Base-by-base conservation (phyloP, 148 eudicot genomes). In the Limonium bicolor region DNA sequence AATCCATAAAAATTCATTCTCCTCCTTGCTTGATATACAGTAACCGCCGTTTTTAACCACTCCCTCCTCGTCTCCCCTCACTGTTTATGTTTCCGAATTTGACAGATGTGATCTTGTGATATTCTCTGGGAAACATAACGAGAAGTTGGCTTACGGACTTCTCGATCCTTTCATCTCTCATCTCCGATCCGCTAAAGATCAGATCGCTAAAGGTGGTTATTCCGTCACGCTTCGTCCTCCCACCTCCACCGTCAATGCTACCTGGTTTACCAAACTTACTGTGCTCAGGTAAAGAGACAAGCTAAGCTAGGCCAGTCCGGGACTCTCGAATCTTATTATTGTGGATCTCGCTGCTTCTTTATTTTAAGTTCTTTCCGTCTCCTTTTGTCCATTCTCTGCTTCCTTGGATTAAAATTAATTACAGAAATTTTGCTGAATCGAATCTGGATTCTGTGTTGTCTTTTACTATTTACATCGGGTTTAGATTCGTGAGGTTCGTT, bases 401-500 rank as follows among this genome's bases (percentile, higher is more conserved):
- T n/a, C 2, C 3, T 38, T 3, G 47, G 28, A 11, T 20, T 47
- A n/a, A n/a, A n/a, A n/a, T n/a, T n/a, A n/a, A n/a, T n/a, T n/a
- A n/a, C n/a, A n/a, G n/a, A n/a, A n/a, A n/a, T n/a, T n/a, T n/a
- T n/a, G n/a, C n/a, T n/a, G n/a, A n/a, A n/a, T n/a, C n/a, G n/a
- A n/a, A n/a, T 12, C 48, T 43, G 48, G 16, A 43, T 14, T 43
- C 11, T n/a, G 20, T 24, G 48, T 43, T 21, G 0, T 46, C 54
- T 38, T 18, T 3, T 20, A 6, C 24, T 50, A 20, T 31, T 7
- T 32, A 44, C 36, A 21, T n/a, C 28, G 46, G 36, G n/a, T 60
- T 24, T 50, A 84, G 94, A 63, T 80, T 85, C 68, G 95, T 85
- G 67, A 77, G 75, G 42, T 85, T 85, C 56, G 82, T 85, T 4